Percentiles rank a stretch among this genome's conserved stretches.
Conservation (phyloP, 2,329 filamentous ascomycete species). For the Colletotrichum sp. region DNA sequence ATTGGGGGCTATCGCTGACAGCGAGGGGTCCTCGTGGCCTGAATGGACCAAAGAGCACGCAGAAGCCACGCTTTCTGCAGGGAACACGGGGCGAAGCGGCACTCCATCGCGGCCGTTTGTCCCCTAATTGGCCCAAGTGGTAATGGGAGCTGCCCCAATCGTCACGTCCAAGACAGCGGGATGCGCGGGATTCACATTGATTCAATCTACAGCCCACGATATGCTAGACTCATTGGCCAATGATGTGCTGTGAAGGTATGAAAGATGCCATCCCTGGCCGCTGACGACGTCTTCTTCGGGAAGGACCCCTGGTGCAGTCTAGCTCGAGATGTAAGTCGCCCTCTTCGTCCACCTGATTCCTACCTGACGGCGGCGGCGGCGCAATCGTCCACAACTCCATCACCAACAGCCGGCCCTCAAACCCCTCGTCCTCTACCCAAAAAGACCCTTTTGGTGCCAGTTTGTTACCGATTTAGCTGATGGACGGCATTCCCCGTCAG, state of each 20-base stretch:
- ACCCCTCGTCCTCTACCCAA: not conserved
- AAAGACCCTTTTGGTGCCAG: not conserved
- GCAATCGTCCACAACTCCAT: not conserved
- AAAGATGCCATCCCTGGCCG: not conserved
- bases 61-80: not conserved
- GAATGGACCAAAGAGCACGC: not conserved
- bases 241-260: not conserved
- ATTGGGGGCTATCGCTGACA: not conserved
- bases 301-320: not conserved
- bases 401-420: not conserved
- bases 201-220: not conserved
- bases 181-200: not conserved
- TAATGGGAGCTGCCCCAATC: not conserved
- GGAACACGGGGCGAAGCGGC: not conserved
- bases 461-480: not conserved
- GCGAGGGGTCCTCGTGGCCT: not conserved
- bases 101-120: not conserved
- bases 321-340: not conserved
- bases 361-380: conserved; percentile 16
- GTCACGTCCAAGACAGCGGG: not conserved
- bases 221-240: not conserved
- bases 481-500: not conserved
- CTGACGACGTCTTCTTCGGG: not conserved
- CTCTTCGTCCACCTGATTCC: conserved; percentile 2
- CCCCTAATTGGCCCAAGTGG: not conserved